phyloP scores from a whole-genome alignment of 2,329 filamentous ascomycete species.

The Venturia asperata region DNA sequence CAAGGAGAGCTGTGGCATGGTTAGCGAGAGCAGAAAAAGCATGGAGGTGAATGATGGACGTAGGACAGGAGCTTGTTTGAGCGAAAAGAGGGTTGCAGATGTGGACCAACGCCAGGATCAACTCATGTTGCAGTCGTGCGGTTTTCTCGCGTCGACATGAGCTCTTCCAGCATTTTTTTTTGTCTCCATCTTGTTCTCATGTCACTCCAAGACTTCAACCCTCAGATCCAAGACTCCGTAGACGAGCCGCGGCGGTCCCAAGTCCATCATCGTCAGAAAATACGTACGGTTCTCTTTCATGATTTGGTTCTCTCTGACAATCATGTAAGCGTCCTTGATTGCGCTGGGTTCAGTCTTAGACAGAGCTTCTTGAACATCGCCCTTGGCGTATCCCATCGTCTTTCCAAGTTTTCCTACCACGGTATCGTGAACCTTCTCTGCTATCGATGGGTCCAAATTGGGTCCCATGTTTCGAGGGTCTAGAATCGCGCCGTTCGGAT shows the following conservation, averaged over 20 bases:
- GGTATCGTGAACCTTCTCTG: conserved; percentile 83
- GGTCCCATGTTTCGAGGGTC: conserved; percentile 74
- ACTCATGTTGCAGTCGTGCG: not conserved
- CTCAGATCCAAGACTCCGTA: not conserved
- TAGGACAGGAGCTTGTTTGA: not conserved
- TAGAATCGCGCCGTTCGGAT: conserved; percentile 78
- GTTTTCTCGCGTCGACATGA: not conserved
- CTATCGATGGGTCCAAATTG: conserved; percentile 61
- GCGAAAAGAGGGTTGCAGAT: not conserved
- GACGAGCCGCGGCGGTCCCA: not conserved
- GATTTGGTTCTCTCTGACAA: conserved; percentile 93
- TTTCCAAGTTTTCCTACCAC: conserved; percentile 94
- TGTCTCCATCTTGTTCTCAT: not conserved
- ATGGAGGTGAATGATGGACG: not conserved
- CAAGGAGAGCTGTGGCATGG: conserved; percentile 44
- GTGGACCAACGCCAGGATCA: not conserved
- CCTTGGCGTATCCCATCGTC: conserved; percentile 94
- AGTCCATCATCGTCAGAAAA: not conserved
- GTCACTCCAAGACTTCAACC: not conserved
- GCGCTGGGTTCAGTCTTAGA: conserved; percentile 89
- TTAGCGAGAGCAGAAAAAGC: conserved; percentile 21
- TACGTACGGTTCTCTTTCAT: conserved; percentile 89
- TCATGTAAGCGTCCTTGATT: conserved; percentile 98
- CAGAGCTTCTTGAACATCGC: conserved; percentile 90
- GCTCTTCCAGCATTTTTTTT: not conserved